These are phyloP conservation scores for Hypomyces perniciosus DNA, from an alignment of 2,329 filamentous ascomycete species.

Conservation along the genomic window DNA sequence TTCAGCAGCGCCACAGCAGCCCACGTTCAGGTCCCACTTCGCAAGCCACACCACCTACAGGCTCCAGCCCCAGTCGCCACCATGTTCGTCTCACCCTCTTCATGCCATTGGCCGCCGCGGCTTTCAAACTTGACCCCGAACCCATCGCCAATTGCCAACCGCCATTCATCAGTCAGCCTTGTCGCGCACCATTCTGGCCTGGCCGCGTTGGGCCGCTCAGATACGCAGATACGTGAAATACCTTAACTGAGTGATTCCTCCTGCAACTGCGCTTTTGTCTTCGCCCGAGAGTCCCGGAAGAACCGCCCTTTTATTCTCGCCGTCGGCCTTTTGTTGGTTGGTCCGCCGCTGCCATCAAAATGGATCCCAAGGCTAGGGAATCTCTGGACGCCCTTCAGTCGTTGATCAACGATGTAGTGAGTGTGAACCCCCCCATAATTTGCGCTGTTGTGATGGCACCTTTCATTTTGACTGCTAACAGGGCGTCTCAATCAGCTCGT, in stretches of 20 bases:
- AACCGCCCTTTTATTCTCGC: not conserved
- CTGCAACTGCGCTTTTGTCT: no score
- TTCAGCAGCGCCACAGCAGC: no score
- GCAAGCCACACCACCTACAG: not conserved
- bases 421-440: slow-evolving; percentile 17
- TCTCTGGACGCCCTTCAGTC: slow-evolving; percentile 44
- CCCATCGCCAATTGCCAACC: not conserved
- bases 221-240: not conserved
- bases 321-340: not conserved
- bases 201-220: slow-evolving; percentile 1
- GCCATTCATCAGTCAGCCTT: not conserved
- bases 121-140: not conserved
- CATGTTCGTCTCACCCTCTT: not conserved
- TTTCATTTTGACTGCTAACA: slow-evolving; percentile 6
- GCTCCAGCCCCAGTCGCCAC: not conserved
- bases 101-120: no score
- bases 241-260: no score
- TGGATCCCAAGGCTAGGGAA: slow-evolving; percentile 24
- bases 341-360: no score
- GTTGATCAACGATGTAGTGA: slow-evolving; percentile 50
- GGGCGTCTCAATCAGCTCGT: slow-evolving; percentile 36
- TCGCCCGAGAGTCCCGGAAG: not conserved
- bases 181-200: not conserved
- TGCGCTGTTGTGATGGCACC: not conserved
- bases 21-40: no score